Evolutionary conservation across 2,329 filamentous ascomycete species (phyloP).

Genomic region (Alternaria arbusti): DNA sequence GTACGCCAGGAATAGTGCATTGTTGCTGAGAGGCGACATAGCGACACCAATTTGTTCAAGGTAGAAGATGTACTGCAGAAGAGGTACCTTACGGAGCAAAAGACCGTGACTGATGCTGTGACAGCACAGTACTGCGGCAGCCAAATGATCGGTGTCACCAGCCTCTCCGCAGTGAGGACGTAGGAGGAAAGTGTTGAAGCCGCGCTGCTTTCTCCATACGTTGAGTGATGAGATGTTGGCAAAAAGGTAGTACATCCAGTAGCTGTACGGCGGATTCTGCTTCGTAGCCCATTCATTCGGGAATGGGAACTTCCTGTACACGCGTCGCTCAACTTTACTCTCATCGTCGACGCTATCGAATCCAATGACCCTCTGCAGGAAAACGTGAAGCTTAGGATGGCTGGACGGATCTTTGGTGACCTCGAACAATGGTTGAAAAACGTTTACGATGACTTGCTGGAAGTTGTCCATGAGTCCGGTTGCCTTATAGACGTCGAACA

Average conservation of each 20-base stretch:
- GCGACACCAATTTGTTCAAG: constrained; percentile 97
- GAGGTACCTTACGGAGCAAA: constrained; percentile 87
- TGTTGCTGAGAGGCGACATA: constrained; percentile 99
- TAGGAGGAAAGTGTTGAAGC: constrained; percentile 94
- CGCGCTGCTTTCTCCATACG: constrained; percentile 84
- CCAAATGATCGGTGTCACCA: constrained; percentile 94
- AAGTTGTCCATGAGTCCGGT: constrained; percentile 86
- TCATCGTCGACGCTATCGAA: constrained; percentile 99
- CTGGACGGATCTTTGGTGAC: constrained; percentile 85
- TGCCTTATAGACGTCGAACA: constrained; percentile 95
- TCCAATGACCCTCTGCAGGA: constrained; percentile 92
- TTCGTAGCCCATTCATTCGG: constrained; percentile 87
- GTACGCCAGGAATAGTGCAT: constrained; percentile 93
- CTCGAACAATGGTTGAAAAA: constrained; percentile 94
- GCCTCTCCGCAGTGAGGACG: constrained; percentile 96
- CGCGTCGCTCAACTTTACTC: constrained; percentile 90
- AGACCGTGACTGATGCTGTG: constrained; percentile 98
- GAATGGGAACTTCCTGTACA: constrained; percentile 95
- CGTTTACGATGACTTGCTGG: constrained; percentile 86
- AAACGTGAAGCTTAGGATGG: constrained; percentile 92
- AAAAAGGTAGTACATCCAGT: constrained; percentile 98
- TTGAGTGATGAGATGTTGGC: constrained; percentile 94
- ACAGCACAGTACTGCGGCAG: constrained; percentile 87
- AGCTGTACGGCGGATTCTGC: constrained; percentile 97
- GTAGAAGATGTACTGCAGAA: constrained; percentile 97